phyloP scores from a whole-genome alignment of 495 filamentous ascomycete species.

The Podospora appendiculata region DNA sequence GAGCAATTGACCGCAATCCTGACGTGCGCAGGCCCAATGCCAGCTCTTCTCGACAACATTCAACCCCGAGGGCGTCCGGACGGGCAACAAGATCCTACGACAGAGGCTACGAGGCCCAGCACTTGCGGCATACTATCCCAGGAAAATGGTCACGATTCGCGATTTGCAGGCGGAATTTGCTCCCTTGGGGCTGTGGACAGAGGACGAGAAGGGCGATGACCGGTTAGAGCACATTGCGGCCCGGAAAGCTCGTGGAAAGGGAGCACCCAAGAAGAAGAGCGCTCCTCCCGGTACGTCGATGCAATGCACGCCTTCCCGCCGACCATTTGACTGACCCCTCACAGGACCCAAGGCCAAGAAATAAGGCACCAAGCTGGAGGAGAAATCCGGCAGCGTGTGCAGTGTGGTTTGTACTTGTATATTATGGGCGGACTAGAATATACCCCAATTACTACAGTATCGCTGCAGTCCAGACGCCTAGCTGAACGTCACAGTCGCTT shows the following conservation, averaged over 20 bases:
- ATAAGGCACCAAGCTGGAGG: conserved; percentile 3
- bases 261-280: conserved; percentile 84
- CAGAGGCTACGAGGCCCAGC: conserved; percentile 74
- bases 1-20: too few relatives aligned
- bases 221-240: conserved; percentile 68
- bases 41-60: conserved; percentile 83
- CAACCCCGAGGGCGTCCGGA: conserved; percentile 73
- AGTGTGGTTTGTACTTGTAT: conserved; percentile 3
- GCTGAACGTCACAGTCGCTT: too few relatives aligned
- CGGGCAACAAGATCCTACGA: conserved; percentile 82
- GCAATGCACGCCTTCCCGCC: not conserved
- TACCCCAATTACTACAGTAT: conserved; percentile 8
- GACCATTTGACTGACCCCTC: conserved; percentile 8
- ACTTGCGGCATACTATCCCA: conserved; percentile 80
- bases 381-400: not conserved
- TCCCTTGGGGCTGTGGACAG: conserved; percentile 47
- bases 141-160: conserved; percentile 56
- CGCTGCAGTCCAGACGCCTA: too few relatives aligned
- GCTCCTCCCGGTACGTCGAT: conserved; percentile 50
- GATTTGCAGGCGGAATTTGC: conserved; percentile 60
- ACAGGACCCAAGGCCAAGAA: conserved; percentile 11
- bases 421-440: conserved; percentile 17
- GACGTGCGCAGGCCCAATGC: conserved; percentile 61
- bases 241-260: conserved; percentile 75
- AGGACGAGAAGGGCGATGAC: conserved; percentile 69